Evolutionary conservation across 2,329 filamentous ascomycete genomes (phyloP).

Genomic region (Colletotrichum gigasporum): DNA sequence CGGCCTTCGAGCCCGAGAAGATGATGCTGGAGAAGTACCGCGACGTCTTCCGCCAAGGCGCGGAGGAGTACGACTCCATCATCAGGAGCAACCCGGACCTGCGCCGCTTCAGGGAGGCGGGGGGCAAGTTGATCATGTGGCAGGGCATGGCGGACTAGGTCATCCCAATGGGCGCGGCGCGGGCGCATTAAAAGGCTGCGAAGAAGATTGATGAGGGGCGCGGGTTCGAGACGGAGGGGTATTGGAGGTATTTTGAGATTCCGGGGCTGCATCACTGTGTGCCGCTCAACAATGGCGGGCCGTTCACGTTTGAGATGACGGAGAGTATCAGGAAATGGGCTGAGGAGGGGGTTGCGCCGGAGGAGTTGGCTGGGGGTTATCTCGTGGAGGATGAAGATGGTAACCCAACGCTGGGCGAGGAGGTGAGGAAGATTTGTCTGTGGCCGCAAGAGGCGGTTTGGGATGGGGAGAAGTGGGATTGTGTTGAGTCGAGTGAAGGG

Average conservation of each 20-base stretch:
- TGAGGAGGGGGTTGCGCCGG: conserved; percentile 57
- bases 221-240: neutral
- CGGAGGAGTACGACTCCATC: conserved; percentile 31
- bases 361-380: conserved; percentile 35
- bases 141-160: conserved; percentile 50
- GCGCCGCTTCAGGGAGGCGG: conserved; percentile 39
- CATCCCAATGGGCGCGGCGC: conserved; percentile 34
- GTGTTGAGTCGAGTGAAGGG: neutral
- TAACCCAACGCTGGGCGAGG: neutral
- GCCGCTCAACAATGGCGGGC: neutral
- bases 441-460: neutral
- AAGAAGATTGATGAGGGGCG: neutral
- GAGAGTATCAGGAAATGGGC: conserved; percentile 58
- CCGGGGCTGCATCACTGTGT: conserved; percentile 61
- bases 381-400: neutral
- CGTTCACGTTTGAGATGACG: neutral
- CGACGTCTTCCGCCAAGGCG: conserved; percentile 33
- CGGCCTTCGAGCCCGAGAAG: conserved; percentile 34
- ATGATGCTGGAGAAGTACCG: conserved; percentile 18
- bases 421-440: neutral
- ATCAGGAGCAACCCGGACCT: conserved; percentile 41
- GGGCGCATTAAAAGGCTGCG: neutral
- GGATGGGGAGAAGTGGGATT: neutral
- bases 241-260: conserved; percentile 52
- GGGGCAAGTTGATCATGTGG: conserved; percentile 53